Evolutionary conservation across 1,139 yeast genomes (phyloP).

Genomic region (Debaryomyces singareniensis): DNA sequence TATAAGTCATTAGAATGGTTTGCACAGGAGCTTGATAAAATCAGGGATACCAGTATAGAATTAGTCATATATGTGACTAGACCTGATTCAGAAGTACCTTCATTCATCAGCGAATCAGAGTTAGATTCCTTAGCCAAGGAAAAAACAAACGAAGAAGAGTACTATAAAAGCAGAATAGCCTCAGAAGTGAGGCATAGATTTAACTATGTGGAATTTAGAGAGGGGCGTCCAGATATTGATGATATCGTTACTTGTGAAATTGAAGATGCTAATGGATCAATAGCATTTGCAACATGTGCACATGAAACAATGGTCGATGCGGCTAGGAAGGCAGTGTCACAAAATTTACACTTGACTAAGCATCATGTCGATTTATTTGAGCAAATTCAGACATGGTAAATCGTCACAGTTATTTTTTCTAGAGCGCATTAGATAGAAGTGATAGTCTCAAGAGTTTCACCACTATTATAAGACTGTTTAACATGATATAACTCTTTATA

Average conservation of each 20-base stretch:
- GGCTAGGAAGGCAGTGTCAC: slow-evolving; percentile 25
- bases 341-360: slow-evolving; percentile 20
- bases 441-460: too few relatives aligned
- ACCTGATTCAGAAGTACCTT: slow-evolving; percentile 9
- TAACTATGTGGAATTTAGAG: slow-evolving; percentile 23
- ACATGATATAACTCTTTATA: too few relatives aligned
- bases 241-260: slow-evolving; percentile 29
- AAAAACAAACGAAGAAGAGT: slow-evolving; percentile 9
- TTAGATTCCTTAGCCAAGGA: slow-evolving; percentile 7
- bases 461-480: too few relatives aligned
- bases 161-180: slow-evolving; percentile 1
- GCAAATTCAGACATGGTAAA: slow-evolving; percentile 34
- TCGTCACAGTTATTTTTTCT: too few relatives aligned
- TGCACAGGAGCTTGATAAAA: slow-evolving; percentile 21
- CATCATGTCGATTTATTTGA: slow-evolving; percentile 37
- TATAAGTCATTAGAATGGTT: slow-evolving; percentile 28
- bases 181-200: slow-evolving; percentile 13
- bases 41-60: slow-evolving; percentile 18
- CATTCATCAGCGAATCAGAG: slow-evolving; percentile 4
- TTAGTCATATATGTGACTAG: slow-evolving; percentile 27
- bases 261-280: slow-evolving; percentile 19
- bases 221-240: slow-evolving; percentile 37
- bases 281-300: slow-evolving; percentile 37
- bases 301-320: slow-evolving; percentile 36
- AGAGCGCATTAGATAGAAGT: too few relatives aligned